A percentile compares a stretch with the other conserved stretches of the same genome.
phyloP scores from a whole-genome alignment of 768 basidiomycete species.

The Psilocybe tampanensis region DNA sequence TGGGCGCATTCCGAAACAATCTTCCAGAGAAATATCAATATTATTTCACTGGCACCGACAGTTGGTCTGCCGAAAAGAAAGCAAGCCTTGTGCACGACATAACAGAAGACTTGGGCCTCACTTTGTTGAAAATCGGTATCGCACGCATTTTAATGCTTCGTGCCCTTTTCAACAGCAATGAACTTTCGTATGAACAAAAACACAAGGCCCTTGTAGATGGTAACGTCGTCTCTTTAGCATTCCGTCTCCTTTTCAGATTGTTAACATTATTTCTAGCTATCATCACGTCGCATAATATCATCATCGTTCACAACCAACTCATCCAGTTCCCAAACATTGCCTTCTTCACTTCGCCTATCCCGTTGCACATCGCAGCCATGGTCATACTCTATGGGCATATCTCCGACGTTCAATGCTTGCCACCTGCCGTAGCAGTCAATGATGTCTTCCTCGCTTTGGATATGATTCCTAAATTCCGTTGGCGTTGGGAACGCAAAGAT shows the following conservation, averaged over 20 bases:
- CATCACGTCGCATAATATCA: slow-evolving; percentile 85
- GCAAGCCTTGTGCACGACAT: slow-evolving; percentile 71
- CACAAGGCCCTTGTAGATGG: slow-evolving; percentile 79
- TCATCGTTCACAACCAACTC: slow-evolving; percentile 81
- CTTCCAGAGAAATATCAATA: slow-evolving; percentile 72
- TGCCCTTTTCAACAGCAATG: slow-evolving; percentile 78
- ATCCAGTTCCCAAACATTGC: slow-evolving; percentile 85
- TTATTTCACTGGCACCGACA: slow-evolving; percentile 80
- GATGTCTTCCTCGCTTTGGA: slow-evolving; percentile 88
- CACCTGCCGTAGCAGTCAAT: slow-evolving; percentile 68
- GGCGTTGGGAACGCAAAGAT: slow-evolving; percentile 91
- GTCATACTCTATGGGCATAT: slow-evolving; percentile 88
- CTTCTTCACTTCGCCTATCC: slow-evolving; percentile 89
- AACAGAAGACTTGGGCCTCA: slow-evolving; percentile 80
- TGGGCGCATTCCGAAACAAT: slow-evolving; percentile 68
- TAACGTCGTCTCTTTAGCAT: slow-evolving; percentile 33
- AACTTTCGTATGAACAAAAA: slow-evolving; percentile 64
- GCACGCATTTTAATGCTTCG: slow-evolving; percentile 76
- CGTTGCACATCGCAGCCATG: slow-evolving; percentile 89
- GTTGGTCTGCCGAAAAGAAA: slow-evolving; percentile 69
- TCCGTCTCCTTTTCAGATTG: neutral
- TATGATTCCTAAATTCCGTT: slow-evolving; percentile 87
- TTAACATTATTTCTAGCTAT: slow-evolving; percentile 52
- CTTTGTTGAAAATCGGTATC: slow-evolving; percentile 82
- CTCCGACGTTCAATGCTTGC: slow-evolving; percentile 70